Percentiles rank a stretch among this genome's conserved stretches.
Evolutionary conservation across 495 filamentous ascomycete species (phyloP).

Genomic region (Tuber microsphaerosporum): DNA sequence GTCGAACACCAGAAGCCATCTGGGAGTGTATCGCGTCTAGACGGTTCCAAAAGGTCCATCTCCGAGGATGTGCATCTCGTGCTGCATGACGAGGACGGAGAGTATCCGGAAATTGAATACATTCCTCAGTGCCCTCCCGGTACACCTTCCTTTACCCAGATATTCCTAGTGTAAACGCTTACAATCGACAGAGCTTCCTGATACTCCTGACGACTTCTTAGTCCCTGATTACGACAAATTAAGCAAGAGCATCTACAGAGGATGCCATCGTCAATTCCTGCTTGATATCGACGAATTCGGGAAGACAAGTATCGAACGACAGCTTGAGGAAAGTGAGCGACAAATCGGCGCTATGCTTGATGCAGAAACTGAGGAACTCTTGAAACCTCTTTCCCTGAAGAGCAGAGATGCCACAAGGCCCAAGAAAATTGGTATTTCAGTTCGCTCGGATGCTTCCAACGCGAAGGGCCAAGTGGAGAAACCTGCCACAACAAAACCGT

Average conservation of each 20-base stretch:
- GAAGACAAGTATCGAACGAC: constrained; percentile 55
- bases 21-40: constrained; percentile 47
- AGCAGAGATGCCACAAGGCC: constrained; percentile 2
- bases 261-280: constrained; percentile 58
- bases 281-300: constrained; percentile 63
- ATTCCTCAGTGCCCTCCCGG: constrained; percentile 61
- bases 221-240: constrained; percentile 47
- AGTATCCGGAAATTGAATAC: constrained; percentile 67
- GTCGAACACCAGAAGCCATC: constrained; percentile 41
- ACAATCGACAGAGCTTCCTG: constrained; percentile 56
- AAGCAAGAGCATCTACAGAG: constrained; percentile 60
- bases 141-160: constrained; percentile 33
- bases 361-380: constrained; percentile 31
- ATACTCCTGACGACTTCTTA: constrained; percentile 68
- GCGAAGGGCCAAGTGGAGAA: constrained; percentile 7
- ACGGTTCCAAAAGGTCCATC: constrained; percentile 44
- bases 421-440: constrained; percentile 5
- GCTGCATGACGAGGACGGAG: constrained; percentile 50
- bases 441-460: constrained; percentile 5
- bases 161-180: constrained; percentile 46
- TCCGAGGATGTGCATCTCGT: constrained; percentile 30
- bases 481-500: constrained; percentile 11
- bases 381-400: constrained; percentile 6
- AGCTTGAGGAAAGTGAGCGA: constrained; percentile 53
- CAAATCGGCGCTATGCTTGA: constrained; percentile 39